phyloP scores from a whole-genome alignment of 2,329 filamentous ascomycete species.

The Trichothecium roseum region DNA sequence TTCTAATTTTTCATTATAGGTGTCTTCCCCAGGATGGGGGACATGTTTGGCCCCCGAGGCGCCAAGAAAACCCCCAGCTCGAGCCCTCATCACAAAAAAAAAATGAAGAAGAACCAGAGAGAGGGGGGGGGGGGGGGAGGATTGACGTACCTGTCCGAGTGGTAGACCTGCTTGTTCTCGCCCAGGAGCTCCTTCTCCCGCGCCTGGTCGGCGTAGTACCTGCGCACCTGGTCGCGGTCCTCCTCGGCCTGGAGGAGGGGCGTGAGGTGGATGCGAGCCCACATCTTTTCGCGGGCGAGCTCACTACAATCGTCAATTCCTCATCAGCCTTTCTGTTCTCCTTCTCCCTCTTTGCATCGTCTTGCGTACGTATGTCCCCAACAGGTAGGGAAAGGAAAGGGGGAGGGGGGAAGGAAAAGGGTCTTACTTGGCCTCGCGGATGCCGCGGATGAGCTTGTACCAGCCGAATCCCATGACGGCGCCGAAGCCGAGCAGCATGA shows the following conservation, averaged over 20 bases:
- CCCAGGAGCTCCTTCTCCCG: constrained; percentile 87
- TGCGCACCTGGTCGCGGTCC: constrained; percentile 85
- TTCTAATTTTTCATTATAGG: no score
- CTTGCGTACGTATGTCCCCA: no score
- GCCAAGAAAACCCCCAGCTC: background rate
- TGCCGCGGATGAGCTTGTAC: constrained; percentile 35
- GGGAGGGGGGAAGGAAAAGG: background rate
- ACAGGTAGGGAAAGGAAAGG: background rate
- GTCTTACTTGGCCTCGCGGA: constrained; percentile 74
- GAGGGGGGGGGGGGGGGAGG: no score
- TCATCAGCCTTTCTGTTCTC: no score
- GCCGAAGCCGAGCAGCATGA: constrained; percentile 67
- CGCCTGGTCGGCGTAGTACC: constrained; percentile 76
- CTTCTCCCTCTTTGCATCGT: no score
- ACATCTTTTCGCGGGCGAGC: constrained; percentile 94
- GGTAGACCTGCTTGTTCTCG: constrained; percentile 73
- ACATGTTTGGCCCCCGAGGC: background rate
- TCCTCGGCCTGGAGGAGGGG: constrained; percentile 92
- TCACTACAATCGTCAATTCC: constrained; percentile 47
- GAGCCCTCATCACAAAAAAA: background rate
- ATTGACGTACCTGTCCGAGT: constrained; percentile 74
- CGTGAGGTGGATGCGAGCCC: constrained; percentile 90
- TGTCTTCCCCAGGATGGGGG: no score
- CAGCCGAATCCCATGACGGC: constrained; percentile 82
- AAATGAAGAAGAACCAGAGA: no score